A percentile compares a stretch with the other conserved stretches of the same genome.
Conservation (phyloP, 208 protist species). For the Angomonas deanei region DNA sequence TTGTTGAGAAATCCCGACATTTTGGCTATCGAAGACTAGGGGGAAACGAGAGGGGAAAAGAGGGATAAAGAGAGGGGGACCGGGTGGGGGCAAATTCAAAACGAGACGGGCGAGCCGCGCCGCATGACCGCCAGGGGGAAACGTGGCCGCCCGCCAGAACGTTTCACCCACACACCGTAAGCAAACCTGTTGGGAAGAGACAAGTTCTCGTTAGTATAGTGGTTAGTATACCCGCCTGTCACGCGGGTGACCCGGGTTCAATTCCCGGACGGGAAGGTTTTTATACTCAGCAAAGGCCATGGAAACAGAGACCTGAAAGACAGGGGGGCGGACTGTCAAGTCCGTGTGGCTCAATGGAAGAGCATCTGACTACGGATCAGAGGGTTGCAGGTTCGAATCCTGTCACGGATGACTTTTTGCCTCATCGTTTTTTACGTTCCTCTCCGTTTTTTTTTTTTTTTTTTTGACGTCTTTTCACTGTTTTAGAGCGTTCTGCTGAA, state of each 20-base stretch:
- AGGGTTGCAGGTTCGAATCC: slow-evolving; percentile 88
- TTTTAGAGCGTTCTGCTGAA: background rate
- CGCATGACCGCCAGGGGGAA: background rate
- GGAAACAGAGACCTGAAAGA: background rate
- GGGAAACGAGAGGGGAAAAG: background rate
- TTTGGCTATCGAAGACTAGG: background rate
- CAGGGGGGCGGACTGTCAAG: slow-evolving; percentile 3
- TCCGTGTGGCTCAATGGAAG: slow-evolving; percentile 88
- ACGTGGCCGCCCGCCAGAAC: background rate
- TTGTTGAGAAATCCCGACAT: slow-evolving; percentile 69
- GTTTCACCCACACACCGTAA: background rate
- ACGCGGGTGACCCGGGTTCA: slow-evolving; percentile 7
- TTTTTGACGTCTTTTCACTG: background rate
- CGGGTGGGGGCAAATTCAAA: background rate
- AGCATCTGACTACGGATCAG: slow-evolving; percentile 88
- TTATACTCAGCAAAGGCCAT: background rate
- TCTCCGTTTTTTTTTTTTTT: background rate
- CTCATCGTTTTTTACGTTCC: background rate
- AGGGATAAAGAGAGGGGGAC: background rate
- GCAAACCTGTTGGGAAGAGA: background rate
- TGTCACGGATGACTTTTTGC: slow-evolving; percentile 74
- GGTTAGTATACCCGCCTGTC: slow-evolving; percentile 8
- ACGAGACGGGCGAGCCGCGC: background rate
- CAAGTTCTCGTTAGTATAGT: slow-evolving; percentile 20
- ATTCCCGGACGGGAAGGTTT: slow-evolving; percentile 18